Percentiles rank a stretch among this genome's conserved stretches.
Evolutionary conservation across 257 asterid species (phyloP).

Genomic region (Solanum tarijense): DNA sequence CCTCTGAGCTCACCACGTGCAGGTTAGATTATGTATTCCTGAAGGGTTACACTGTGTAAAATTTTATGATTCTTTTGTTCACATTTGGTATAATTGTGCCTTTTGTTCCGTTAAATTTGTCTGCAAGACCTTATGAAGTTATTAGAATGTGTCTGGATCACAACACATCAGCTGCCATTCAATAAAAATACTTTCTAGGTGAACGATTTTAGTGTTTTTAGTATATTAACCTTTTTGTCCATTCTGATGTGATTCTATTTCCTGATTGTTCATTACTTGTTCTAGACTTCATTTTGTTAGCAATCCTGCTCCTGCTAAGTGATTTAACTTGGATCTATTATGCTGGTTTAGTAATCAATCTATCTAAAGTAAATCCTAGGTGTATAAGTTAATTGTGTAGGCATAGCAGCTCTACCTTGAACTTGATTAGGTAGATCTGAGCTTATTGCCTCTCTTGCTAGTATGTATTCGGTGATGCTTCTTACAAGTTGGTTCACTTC

Average conservation of each 20-base stretch:
- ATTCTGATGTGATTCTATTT: not conserved
- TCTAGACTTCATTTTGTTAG: not conserved
- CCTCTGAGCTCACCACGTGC: conserved; percentile 85
- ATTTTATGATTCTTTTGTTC: not conserved
- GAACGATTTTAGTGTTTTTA: not conserved
- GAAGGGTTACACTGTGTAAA: not conserved
- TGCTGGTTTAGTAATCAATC: not conserved
- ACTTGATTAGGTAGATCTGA: not conserved
- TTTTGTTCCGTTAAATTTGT: not conserved
- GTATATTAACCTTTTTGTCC: not conserved
- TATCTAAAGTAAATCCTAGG: not conserved
- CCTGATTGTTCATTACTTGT: not conserved
- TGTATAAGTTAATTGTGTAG: not conserved
- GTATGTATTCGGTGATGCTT: conserved; percentile 86
- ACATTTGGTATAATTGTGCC: not conserved
- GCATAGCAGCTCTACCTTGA: not conserved
- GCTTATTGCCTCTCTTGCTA: conserved; percentile 67
- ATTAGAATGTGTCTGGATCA: not conserved
- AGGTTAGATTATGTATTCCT: conserved; percentile 25
- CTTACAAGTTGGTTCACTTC: conserved; percentile 85
- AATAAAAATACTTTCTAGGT: not conserved
- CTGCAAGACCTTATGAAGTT: not conserved
- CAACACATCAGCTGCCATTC: not conserved
- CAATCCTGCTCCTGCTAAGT: not conserved
- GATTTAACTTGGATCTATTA: not conserved